These are phyloP conservation scores for Podospora fimiseda DNA, from an alignment of 495 filamentous ascomycete species.

Conservation along the genomic window DNA sequence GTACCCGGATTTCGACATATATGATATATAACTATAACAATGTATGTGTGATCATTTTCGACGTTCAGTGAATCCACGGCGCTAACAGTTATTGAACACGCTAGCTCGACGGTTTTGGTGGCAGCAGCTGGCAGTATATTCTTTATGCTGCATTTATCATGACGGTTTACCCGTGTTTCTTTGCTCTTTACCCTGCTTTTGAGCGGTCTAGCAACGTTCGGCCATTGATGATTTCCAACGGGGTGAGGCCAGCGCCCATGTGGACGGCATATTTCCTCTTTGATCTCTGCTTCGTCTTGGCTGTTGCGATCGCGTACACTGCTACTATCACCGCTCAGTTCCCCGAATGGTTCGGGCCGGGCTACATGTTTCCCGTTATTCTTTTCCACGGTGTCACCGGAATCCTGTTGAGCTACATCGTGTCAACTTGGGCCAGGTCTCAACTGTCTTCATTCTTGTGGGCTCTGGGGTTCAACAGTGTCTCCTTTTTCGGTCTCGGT, in stretches of 20 bases:
- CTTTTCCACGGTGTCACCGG: slow-evolving; percentile 65
- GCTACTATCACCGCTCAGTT: slow-evolving; percentile 49
- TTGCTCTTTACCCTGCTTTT: slow-evolving; percentile 71
- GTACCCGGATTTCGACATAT: slow-evolving; percentile 48
- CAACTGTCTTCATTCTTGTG: slow-evolving; percentile 38
- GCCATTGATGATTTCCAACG: slow-evolving; percentile 75
- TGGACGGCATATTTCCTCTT: slow-evolving; percentile 72
- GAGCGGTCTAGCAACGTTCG: slow-evolving; percentile 68
- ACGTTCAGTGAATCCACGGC: background rate
- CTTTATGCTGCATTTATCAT: slow-evolving; percentile 70
- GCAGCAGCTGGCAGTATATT: slow-evolving; percentile 47
- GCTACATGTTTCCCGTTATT: slow-evolving; percentile 68
- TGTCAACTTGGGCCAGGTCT: slow-evolving; percentile 51
- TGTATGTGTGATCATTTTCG: background rate
- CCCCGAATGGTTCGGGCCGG: slow-evolving; percentile 57
- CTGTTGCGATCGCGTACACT: slow-evolving; percentile 59
- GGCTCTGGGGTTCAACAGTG: slow-evolving; percentile 57
- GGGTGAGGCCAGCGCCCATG: slow-evolving; percentile 59
- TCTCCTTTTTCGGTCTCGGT: slow-evolving; percentile 21
- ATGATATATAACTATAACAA: background rate
- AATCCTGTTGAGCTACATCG: slow-evolving; percentile 59
- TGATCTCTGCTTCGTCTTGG: slow-evolving; percentile 60
- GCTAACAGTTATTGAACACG: background rate
- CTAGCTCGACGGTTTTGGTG: background rate
- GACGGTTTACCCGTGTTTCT: slow-evolving; percentile 70